Base-by-base conservation (phyloP, 768 basidiomycete species). In the Boletus tylopilopsis region DNA sequence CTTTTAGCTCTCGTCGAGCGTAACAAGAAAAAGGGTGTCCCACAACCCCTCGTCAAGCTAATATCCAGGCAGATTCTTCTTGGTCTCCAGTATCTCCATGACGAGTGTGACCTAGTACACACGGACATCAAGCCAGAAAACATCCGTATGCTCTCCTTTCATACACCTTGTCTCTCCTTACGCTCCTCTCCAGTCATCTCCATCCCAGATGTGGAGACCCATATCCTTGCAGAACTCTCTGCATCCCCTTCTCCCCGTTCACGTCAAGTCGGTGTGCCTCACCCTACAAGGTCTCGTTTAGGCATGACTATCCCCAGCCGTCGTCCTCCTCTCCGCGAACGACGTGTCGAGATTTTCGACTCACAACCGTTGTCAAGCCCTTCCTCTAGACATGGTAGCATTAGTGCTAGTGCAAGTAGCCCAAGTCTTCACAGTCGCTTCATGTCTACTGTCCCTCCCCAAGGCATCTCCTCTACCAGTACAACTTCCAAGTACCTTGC, bases 101-200 rank as follows among this genome's bases (percentile, higher is more conserved):
- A 92, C 22, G 90, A 92, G 68, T 94, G 92, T 68, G 83, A 90
- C 62, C 79, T 95, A 34, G 90, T 94, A 23, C 94, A 96, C 64
- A 96, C 94, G 19, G 88, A 90, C 58, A 86, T 94, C 51, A 94
- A 96, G 69, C 94, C 93, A 47, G 94, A 96, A 76, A 96, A 96
- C 64, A 92, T 96, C 51, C 73, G 93, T 94, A 64, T 75, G 91
- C 76, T 51, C 58, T 57, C 47, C 69, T 51, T 66, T 60, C 29
- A 30, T 6, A 13, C 53, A 47, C 38, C 50, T 39, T 59, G 60
- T 43, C 16, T 38, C 54, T 51, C 33, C 53, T 51, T 13, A 55
- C 33, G 0, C 45, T 43, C 30, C 51, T 38, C 42, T 30, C 49
- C 70, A 90, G 87, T 90, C 68, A 87, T 90, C 54, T 81, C 84